These are phyloP conservation scores for Lophiostoma macrostomum DNA, from an alignment of 495 filamentous ascomycete species.

Conservation along the genomic window DNA sequence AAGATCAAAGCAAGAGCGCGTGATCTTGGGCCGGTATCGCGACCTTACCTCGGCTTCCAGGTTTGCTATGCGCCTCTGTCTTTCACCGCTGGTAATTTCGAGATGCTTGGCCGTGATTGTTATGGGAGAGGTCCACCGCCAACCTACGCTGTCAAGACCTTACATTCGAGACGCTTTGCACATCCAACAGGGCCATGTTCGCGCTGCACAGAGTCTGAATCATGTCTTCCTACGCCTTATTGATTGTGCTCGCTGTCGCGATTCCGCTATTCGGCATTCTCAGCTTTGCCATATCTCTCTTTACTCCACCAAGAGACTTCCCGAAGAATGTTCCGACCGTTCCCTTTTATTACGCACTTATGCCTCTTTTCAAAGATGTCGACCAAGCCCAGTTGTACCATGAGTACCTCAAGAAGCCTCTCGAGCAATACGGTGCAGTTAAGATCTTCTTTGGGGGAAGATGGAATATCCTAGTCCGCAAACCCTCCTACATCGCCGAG, in stretches of 20 bases:
- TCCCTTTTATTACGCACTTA: slow-evolving; percentile 31
- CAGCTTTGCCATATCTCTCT: not conserved
- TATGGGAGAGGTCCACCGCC: no score
- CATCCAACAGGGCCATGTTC: no score
- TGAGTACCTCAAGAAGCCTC: slow-evolving; percentile 35
- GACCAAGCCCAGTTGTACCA: slow-evolving; percentile 38
- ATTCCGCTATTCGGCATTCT: not conserved
- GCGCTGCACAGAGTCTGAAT: no score
- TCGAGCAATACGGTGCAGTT: slow-evolving; percentile 45
- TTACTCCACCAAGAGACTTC: not conserved
- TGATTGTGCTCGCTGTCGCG: not conserved
- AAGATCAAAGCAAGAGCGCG: no score
- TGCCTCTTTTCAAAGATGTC: slow-evolving; percentile 37
- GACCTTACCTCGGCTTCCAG: no score
- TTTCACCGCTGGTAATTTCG: no score
- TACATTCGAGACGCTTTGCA: no score
- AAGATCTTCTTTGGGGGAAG: slow-evolving; percentile 46
- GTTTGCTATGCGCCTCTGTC: no score
- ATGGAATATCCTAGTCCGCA: slow-evolving; percentile 44
- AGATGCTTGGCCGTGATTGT: no score
- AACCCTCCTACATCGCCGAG: slow-evolving; percentile 43
- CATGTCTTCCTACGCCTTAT: not conserved
- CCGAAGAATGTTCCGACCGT: slow-evolving; percentile 26
- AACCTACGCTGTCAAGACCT: no score
- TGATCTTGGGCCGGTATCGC: no score